phyloP scores from a whole-genome alignment of 345 rosid genomes.

The Dimocarpus longan region DNA sequence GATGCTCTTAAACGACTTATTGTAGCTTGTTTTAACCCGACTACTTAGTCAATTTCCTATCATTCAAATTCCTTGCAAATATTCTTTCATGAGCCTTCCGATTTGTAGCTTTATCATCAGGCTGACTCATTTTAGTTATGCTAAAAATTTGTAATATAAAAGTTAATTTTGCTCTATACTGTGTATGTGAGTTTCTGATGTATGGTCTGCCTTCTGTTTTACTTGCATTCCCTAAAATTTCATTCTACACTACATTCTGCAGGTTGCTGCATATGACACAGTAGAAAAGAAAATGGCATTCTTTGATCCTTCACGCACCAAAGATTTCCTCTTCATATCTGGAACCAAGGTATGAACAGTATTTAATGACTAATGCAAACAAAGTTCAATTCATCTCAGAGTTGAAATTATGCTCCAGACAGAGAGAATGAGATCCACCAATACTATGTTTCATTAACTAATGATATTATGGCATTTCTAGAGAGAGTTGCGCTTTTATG shows the following conservation, averaged over 20 bases:
- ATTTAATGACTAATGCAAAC: background rate
- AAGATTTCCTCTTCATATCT: slow-evolving; percentile 95
- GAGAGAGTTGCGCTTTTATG: background rate
- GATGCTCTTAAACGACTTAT: background rate
- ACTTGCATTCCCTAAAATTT: background rate
- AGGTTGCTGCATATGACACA: slow-evolving; percentile 97
- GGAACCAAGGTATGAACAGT: slow-evolving; percentile 77
- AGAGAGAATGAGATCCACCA: too few species aligned
- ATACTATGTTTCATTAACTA: background rate
- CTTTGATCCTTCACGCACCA: slow-evolving; percentile 83
- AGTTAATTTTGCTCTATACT: background rate
- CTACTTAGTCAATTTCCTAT: background rate
- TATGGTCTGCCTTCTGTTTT: background rate
- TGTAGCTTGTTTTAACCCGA: background rate
- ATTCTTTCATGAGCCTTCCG: background rate
- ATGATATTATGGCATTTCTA: background rate
- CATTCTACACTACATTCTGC: slow-evolving; percentile 12
- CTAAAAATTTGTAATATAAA: background rate
- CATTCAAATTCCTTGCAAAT: background rate
- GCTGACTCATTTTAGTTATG: background rate
- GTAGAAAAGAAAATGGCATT: slow-evolving; percentile 89
- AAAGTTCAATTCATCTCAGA: background rate
- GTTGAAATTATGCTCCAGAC: background rate
- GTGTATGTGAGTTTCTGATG: background rate
- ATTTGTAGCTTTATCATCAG: background rate